Evolutionary conservation across 176 grass and related monocot species (phyloP).

Genomic region (Hordeum vulgare): MorexV3_pseudomolecules_assembly NC_058522.1:5647661-5648160

Average conservation of each 20-base stretch:
- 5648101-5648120: slow-evolving; percentile 27
- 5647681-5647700: not conserved
- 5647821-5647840: slow-evolving; percentile 1
- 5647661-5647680: not conserved
- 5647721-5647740: not conserved
- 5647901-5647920: not conserved
- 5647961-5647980: not conserved
- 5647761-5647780: not conserved
- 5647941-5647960: not conserved
- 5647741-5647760: slow-evolving; percentile 1
- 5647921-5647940: not conserved
- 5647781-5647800: not conserved
- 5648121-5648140: slow-evolving; percentile 51
- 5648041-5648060: slow-evolving; percentile 44
- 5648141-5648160: slow-evolving; percentile 55
- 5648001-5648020: slow-evolving; percentile 33
- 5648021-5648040: slow-evolving; percentile 36
- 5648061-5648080: slow-evolving; percentile 26
- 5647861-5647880: not conserved
- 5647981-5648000: not conserved
- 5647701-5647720: not conserved
- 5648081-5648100: slow-evolving; percentile 42
- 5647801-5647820: not conserved
- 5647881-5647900: not conserved
- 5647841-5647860: not conserved